Evolutionary conservation across 2,329 filamentous ascomycete species (phyloP), one percentile per base, ranked within the genome.

Genomic region (Trichoderma atroviride): DNA sequence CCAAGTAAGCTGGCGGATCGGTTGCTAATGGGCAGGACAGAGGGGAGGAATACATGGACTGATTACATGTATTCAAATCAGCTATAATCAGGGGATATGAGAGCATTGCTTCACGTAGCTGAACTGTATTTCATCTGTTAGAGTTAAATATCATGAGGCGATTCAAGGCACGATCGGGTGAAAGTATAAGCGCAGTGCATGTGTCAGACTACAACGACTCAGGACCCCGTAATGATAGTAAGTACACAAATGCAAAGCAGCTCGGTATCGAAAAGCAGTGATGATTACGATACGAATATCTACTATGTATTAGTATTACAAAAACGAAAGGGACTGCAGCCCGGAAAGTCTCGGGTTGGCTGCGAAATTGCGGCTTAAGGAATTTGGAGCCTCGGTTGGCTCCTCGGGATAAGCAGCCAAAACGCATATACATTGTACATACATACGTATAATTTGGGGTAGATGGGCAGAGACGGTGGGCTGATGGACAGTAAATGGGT

Each of bases 71-170:
- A 13, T 35, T 59, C 31, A 37, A 40, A 43, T 60, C 40, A 33
- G 61, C 37, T 69, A 56, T 69, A 69, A 69, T 66, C 60, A 69
- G 53, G 37, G 19, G 56, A 61, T 27, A 60, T 27, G 53, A 66
- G 31, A 61, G 68, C 59, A 69, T 69, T 66, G 57, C 63, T 71
- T 70, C 59, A 24, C 63, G 68, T 58, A 68, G 69, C 68, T 72
- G 69, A 63, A 63, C 53, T 69, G 56, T 64, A 55, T 65, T 70
- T 61, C 68, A 60, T 69, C 65, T 69, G 68, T 65, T 24, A 69
- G 55, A 57, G 61, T 64, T 66, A 57, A 60, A 65, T 60, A 64
- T 53, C 43, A 65, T 55, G 52, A 65, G 37, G 22, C 31, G 37
- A 67, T 69, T 69, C 65, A 61, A 19, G 43, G 31, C 16, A 33